Evolutionary conservation across 2,329 filamentous ascomycete genomes (phyloP), one percentile per base, ranked within the genome.

Genomic region (Trichoderma sp.): DNA sequence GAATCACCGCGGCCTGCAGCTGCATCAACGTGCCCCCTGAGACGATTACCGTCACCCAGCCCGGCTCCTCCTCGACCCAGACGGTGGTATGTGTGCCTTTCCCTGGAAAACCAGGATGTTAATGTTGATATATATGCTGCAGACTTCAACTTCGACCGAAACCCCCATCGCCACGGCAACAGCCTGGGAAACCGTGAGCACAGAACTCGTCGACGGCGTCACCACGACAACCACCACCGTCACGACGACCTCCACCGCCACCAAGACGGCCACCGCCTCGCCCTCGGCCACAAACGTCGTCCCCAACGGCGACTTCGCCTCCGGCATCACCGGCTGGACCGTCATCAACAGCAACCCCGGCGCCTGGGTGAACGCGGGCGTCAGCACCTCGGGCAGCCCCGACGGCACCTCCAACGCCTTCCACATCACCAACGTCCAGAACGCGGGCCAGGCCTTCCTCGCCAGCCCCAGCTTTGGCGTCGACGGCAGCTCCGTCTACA

Each of bases 1-100:
- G 70, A 4, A 70, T 72, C 55, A 70, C 70, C 10, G 71, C 69
- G 15, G 71, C 68, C 15, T 72, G 71, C 28, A 66, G 67, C 10
- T 72, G 71, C 59, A 72, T 72, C 30, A 65, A 68, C 19, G 70
- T 71, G 1, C 68, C 71, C 0, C 68, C 67, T 19, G 21, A 54
- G 19, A 71, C 70, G 2, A 19, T 71, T 26, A 71, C 66, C 39
- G 30, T 59, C 30, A 69, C 69, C 1, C 51, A 67, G 21, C 67
- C 64, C 15, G 62, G 57, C 26, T 50, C 61, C 43, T 64, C 64
- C 14, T 39, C 28, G 17, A 68, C 68, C 14, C 51, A 62, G 9
- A 67, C 64, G 54, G 56, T 67, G 26, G 68, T 69, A 65, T 44
- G 63, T 1, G 21, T 24, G 21, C 21, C 21, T 24, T 24, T 3